Base-by-base conservation (phyloP, 2,329 filamentous ascomycete species). In the Cercospora sp. region DNA sequence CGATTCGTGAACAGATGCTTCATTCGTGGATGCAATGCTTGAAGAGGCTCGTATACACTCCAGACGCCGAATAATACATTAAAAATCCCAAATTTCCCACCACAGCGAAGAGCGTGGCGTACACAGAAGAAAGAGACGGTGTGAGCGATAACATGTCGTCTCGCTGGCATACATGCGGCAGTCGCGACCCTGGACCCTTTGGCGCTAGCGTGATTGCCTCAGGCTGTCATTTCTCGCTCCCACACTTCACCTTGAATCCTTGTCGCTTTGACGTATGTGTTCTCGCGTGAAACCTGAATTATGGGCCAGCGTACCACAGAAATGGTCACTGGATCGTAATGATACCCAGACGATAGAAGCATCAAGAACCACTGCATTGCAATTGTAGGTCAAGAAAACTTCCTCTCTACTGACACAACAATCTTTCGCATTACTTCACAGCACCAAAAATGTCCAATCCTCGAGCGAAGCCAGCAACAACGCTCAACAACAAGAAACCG, bases 381-480 rank as follows among this genome's bases (percentile, higher is more conserved):
- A 30, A 64, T 42, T 20, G 62, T 64, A 58, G 62, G 51, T 59
- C 30, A 6, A 16, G 36, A 18, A 23, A 26, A 36, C 18, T 59
- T 59, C 55, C 55, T 20, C n/a, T 31, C 16, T 10, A 31, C 48
- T 39, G 13, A 30, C 30, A 23, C n/a, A 63, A 16, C 23, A 53
- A n/a, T 16, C 23, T n/a, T 23, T 2, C 45, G 57, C 39, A 39
- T 10, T 3, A 33, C 6, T 23, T 45, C 45, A 45, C 23, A 26
- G 51, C 13, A 48, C 9, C 60, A 67, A 42, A 42, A 23, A 69
- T 69, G 67, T 67, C 67, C 33, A 70, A 65, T 9, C 30, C 66
- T 45, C 63, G 68, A 63, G 63, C 66, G 36, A 70, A 64, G 51
- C 66, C 68, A 16, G 36, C 66, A 30, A 23, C 66, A 62, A 51